Base-by-base conservation (phyloP, 2,329 filamentous ascomycete genomes). In the Dactylonectria macrodidyma region DNA sequence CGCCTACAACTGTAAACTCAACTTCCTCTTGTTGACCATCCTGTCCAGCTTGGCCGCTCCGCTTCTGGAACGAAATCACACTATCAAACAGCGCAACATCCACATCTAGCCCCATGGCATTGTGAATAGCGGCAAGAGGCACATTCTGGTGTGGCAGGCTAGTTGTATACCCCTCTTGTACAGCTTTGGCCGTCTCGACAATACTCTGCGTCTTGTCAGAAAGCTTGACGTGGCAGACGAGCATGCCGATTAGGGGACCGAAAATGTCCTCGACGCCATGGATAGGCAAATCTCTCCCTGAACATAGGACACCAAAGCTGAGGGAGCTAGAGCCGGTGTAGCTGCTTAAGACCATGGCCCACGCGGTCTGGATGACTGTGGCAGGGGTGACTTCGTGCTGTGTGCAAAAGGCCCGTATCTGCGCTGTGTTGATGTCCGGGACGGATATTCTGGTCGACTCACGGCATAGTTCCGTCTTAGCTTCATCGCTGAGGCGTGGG, bases 241-340 rank as follows among this genome's bases (percentile, higher is more conserved):
- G 55, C 55, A 50, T 58, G 22, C 44, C 63, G 16, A 65, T 55
- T 6, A 65, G 19, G 9, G 57, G 62, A 1, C 62, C 62, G 22
- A 65, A 60, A 4, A 82, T 62, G 3, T 34, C n/a, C 14, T 66
- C 59, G 12, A 59, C 59, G 5, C 54, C 48, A 48, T 59, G 38
- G 14, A 59, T 59, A 3, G 63, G 59, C 16, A 66, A 47, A 14
- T 66, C 54, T 44, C 65, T 63, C 22, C 63, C 65, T 19, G 65
- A 63, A 16, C 56, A 57, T 57, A 65, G 60, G 57, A 55, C 60
- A 22, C 59, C 66, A 41, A 71, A 73, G 1, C 70, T 60, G 4
- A 71, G 65, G 12, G 73, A 68, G 2, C 71, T 60, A 14, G 64
- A 56, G 3, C 68, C 68, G 1, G 71, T 73, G 5, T 73, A 73